A percentile compares a stretch with the other conserved stretches of the same genome.
phyloP scores from a whole-genome alignment of 2,329 filamentous ascomycete species.

The Calycina marina region DNA sequence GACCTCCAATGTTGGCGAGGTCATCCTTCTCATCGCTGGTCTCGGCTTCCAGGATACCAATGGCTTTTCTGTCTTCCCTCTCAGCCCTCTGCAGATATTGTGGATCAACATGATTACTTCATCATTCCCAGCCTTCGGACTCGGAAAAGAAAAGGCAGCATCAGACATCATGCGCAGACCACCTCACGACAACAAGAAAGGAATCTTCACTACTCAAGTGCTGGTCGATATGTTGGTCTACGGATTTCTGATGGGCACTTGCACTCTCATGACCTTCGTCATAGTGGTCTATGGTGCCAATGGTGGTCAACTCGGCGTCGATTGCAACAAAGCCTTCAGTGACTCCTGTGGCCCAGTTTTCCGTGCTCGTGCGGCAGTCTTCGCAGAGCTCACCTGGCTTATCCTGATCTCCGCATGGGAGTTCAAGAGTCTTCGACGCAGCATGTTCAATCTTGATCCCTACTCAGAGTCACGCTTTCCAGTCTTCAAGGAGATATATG shows the following conservation, averaged over 20 bases:
- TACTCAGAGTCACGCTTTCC: conserved; percentile 23
- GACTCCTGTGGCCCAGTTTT: conserved; percentile 36
- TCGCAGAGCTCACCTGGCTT: conserved; percentile 40
- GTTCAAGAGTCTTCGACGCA: conserved; percentile 41
- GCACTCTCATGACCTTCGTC: conserved; percentile 33
- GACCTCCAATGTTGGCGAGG: conserved; percentile 41
- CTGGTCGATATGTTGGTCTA: conserved; percentile 39
- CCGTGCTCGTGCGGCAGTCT: conserved; percentile 38
- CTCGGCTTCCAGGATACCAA: conserved; percentile 40
- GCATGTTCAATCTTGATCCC: conserved; percentile 41
- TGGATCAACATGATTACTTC: conserved; percentile 52
- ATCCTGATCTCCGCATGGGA: conserved; percentile 43
- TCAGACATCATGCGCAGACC: conserved; percentile 39
- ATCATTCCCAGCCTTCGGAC: conserved; percentile 43
- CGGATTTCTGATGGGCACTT: conserved; percentile 34
- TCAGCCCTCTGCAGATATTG: conserved; percentile 43
- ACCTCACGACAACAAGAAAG: conserved; percentile 33
- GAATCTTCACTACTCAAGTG: conserved; percentile 37
- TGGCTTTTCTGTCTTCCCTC: conserved; percentile 39
- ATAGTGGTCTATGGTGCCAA: conserved; percentile 36
- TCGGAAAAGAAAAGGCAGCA: conserved; percentile 39
- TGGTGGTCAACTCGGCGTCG: conserved; percentile 33
- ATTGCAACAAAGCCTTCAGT: conserved; percentile 37
- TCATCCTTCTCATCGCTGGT: conserved; percentile 39
- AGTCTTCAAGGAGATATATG: conserved; percentile 29